Evolutionary conservation across 768 basidiomycete species (phyloP).

Genomic region (Psilocybe tampanensis): DNA sequence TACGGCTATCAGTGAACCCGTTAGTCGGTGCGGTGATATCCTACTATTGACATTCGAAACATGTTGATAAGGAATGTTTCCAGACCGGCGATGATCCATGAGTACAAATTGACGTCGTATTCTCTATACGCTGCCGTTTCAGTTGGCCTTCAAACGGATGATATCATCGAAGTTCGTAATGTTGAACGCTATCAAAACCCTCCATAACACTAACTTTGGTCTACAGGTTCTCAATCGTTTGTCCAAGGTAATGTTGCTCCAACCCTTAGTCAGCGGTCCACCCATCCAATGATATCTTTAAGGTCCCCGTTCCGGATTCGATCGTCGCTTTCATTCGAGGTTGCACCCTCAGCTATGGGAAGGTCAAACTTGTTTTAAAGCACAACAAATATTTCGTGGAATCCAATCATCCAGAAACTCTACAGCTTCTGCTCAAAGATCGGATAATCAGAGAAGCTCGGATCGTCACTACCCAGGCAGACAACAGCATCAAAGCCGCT

Average conservation of each 20-base stretch:
- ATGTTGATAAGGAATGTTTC: slow-evolving; percentile 15
- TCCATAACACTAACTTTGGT: slow-evolving; percentile 5
- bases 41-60: neutral
- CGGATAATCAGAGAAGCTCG: slow-evolving; percentile 82
- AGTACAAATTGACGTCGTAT: slow-evolving; percentile 98
- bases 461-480: slow-evolving; percentile 66
- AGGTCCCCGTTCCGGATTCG: slow-evolving; percentile 91
- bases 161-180: slow-evolving; percentile 89
- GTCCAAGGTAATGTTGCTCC: slow-evolving; percentile 59
- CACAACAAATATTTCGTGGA: slow-evolving; percentile 98
- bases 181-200: neutral
- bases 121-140: slow-evolving; percentile 98
- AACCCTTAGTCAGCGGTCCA: slow-evolving; percentile 5
- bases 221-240: slow-evolving; percentile 74
- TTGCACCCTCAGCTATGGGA: slow-evolving; percentile 95
- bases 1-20: slow-evolving; percentile 97
- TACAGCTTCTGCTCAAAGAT: slow-evolving; percentile 88
- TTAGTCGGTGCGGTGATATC: slow-evolving; percentile 79
- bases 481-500: slow-evolving; percentile 74
- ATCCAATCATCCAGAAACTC: slow-evolving; percentile 91
- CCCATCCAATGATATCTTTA: slow-evolving; percentile 8
- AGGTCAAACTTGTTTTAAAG: slow-evolving; percentile 97
- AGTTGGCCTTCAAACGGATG: slow-evolving; percentile 95
- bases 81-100: slow-evolving; percentile 97
- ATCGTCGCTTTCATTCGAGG: slow-evolving; percentile 89